phyloP scores from a whole-genome alignment of 2,329 filamentous ascomycete genomes.

The Penicillium palitans region DNA sequence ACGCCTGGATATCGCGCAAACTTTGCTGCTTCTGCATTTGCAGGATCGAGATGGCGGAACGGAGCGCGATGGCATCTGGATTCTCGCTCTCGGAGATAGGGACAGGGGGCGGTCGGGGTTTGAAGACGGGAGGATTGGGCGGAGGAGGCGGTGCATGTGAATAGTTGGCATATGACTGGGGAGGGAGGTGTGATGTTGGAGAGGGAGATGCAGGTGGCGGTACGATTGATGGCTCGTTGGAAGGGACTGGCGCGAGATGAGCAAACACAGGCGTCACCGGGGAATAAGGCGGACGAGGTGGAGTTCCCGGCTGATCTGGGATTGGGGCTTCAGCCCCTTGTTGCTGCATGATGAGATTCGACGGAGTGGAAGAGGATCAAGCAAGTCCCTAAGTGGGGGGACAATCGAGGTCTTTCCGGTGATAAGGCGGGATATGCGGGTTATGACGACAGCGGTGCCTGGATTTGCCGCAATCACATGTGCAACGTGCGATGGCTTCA shows the following conservation, averaged over 20 bases:
- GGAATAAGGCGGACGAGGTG: slow-evolving; percentile 49
- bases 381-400: slow-evolving; percentile 7
- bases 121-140: slow-evolving; percentile 29
- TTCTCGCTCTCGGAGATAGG: slow-evolving; percentile 59
- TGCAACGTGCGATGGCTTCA: background rate
- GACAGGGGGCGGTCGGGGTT: slow-evolving; percentile 41
- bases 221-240: slow-evolving; percentile 32
- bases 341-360: slow-evolving; percentile 13
- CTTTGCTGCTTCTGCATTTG: slow-evolving; percentile 83
- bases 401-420: background rate
- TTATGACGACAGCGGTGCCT: slow-evolving; percentile 22
- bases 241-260: slow-evolving; percentile 34
- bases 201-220: slow-evolving; percentile 35
- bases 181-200: slow-evolving; percentile 22
- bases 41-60: slow-evolving; percentile 79
- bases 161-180: slow-evolving; percentile 10
- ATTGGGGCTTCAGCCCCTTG: slow-evolving; percentile 16
- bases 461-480: slow-evolving; percentile 8
- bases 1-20: slow-evolving; percentile 68
- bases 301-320: slow-evolving; percentile 36
- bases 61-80: slow-evolving; percentile 82
- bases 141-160: slow-evolving; percentile 18
- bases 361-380: slow-evolving; percentile 1
- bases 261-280: slow-evolving; percentile 49
- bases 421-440: slow-evolving; percentile 9